These are phyloP conservation scores for Candida glaebosa DNA, from an alignment of 805 yeast species.

Conservation along the genomic window DNA sequence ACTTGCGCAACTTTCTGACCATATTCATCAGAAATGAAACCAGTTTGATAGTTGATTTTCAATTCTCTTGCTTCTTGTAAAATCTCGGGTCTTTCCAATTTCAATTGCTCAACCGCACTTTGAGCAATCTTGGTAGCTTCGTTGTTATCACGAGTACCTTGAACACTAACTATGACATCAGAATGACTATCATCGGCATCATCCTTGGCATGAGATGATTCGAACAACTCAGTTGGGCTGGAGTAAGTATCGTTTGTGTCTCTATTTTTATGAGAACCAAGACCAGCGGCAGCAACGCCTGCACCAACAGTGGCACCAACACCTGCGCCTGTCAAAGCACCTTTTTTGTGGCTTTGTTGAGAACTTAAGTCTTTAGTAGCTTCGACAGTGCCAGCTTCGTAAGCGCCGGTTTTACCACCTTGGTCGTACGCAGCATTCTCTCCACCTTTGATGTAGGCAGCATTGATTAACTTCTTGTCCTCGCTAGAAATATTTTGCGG, in stretches of 20 bases:
- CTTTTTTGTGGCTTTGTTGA: too few relatives aligned
- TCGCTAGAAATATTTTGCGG: constrained; percentile 5
- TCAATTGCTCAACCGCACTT: constrained; percentile 21
- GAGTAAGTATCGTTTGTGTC: too few relatives aligned
- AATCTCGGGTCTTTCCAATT: constrained; percentile 19
- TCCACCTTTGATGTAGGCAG: background rate
- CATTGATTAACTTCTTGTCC: background rate
- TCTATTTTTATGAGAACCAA: background rate
- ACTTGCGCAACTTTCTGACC: constrained; percentile 14
- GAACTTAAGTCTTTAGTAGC: constrained; percentile 1
- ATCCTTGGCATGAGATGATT: background rate
- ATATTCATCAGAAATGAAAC: constrained; percentile 26
- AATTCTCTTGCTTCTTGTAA: constrained; percentile 20
- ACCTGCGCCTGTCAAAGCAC: constrained; percentile 5
- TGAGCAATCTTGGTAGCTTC: constrained; percentile 27
- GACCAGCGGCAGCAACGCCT: background rate
- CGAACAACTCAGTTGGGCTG: too few relatives aligned
- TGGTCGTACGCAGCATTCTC: background rate
- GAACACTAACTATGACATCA: constrained; percentile 24
- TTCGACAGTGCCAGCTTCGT: background rate
- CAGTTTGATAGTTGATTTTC: constrained; percentile 27
- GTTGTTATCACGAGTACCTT: constrained; percentile 21
- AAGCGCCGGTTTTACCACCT: background rate
- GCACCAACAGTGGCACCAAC: constrained; percentile 7
- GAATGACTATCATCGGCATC: constrained; percentile 13